Evolutionary conservation across 169 alveolate genomes (phyloP).

Genomic region (Toxoplasma gondii): DNA sequence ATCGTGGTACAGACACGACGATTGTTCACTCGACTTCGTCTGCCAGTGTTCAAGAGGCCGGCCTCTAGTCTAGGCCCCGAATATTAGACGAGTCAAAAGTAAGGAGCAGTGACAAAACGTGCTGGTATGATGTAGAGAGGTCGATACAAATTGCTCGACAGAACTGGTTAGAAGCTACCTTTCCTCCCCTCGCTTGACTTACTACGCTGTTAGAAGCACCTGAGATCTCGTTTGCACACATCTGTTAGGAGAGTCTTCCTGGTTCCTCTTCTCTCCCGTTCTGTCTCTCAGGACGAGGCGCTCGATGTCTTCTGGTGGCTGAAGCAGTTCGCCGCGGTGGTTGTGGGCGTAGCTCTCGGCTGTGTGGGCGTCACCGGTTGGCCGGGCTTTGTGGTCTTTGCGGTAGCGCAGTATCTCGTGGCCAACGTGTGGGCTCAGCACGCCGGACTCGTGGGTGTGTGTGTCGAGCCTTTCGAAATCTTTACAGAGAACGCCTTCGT

Average conservation of each 20-base stretch:
- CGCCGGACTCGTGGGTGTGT: constrained; percentile 17
- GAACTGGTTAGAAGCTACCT: no score
- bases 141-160: no score
- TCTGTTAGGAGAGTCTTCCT: not conserved
- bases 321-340: not conserved
- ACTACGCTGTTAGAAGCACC: no score
- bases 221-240: no score
- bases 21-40: no score
- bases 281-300: constrained; percentile 25
- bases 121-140: no score
- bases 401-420: not conserved
- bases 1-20: no score
- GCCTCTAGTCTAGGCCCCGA: no score
- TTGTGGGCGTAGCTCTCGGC: constrained; percentile 13
- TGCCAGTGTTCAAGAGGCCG: no score
- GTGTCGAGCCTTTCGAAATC: constrained; percentile 10
- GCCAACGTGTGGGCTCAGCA: constrained; percentile 37
- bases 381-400: constrained; percentile 8
- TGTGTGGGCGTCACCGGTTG: not conserved
- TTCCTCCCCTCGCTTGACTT: no score
- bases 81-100: no score
- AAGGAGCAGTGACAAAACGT: no score
- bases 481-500: constrained; percentile 15
- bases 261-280: not conserved
- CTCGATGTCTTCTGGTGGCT: constrained; percentile 43